Base-by-base conservation (phyloP, 2,329 filamentous ascomycete genomes). In the Hypoxylon sp. region DNA sequence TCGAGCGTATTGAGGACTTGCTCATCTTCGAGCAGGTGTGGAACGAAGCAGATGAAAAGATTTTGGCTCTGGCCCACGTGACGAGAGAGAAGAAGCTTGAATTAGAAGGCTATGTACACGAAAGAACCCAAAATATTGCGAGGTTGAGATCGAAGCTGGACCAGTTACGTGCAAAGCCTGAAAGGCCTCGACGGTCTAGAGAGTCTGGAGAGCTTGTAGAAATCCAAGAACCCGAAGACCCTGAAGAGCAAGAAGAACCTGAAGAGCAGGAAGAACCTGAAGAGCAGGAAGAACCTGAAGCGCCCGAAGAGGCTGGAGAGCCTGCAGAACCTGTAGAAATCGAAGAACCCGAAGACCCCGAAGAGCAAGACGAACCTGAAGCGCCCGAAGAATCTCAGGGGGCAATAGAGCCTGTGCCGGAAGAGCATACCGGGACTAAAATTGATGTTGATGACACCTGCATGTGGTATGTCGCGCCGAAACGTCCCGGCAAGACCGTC, bases 1-100 rank as follows among this genome's bases (percentile, higher is more conserved):
- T 20, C 1, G 60, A 44, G 4, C 68, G 68, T 7, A 42, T 70
- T 11, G 49, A 59, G 2, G 66, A 70, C 61, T 70, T 66, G 68
- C 42, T 59, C 3, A 2, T 54, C 2, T 36, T 51, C 61, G 68
- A 70, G 33, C 5, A 20, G 6, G 16, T 38, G 1, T 70, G 64
- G 66, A 61, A 45, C 9, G 45, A 20, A 6, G 38, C 16, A 7
- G 64, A 69, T 20, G 7, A 11, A 2, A 60, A 18, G 44, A 2
- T 33, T 8, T 20, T 28, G 11, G 30, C 22, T n/a, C n/a, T 5
- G 1, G 4, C 9, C 8, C 12, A 12, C 20, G 36, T 14, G 30
- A 12, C 22, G n/a, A 8, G 14, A 7, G 0, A 49, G 11, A 3
- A 3, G 20, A n/a, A 12, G 26, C 22, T 5, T 12, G 28, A 18